Percentiles rank a stretch among this genome's conserved stretches.
Evolutionary conservation across 257 asterid genomes (phyloP).

Genomic region (Solanum verrucosum): DNA sequence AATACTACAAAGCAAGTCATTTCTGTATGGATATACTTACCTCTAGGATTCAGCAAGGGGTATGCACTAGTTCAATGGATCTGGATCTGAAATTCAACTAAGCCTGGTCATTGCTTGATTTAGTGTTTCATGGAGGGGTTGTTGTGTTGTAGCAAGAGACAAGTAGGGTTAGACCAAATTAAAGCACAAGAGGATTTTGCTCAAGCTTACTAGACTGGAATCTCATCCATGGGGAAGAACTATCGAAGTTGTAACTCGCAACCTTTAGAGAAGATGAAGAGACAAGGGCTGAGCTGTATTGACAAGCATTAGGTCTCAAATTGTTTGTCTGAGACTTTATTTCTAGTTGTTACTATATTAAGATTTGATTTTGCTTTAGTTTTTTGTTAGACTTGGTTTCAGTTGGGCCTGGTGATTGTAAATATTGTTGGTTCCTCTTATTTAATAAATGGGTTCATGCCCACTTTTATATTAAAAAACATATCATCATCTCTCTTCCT

Average conservation of each 20-base stretch:
- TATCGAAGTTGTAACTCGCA: neutral
- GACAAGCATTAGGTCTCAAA: neutral
- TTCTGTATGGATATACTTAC: neutral
- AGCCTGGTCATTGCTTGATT: no score
- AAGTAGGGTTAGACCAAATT: neutral
- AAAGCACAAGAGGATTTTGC: neutral
- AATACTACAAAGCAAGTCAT: no score
- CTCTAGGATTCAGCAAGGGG: neutral
- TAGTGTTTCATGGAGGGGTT: neutral
- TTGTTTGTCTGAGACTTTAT: neutral
- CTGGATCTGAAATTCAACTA: neutral
- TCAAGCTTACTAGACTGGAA: neutral
- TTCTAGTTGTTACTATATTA: neutral
- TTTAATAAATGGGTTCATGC: neutral
- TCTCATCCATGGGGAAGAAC: neutral
- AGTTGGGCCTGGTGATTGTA: no score
- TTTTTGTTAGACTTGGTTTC: neutral
- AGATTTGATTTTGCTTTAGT: no score
- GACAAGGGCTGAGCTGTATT: neutral
- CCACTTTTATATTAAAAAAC: neutral
- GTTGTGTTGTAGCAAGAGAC: neutral
- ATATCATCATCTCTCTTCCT: no score
- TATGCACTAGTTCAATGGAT: neutral
- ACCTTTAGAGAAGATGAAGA: neutral
- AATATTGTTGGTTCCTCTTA: neutral